Conservation (phyloP, 2,329 filamentous ascomycete species). For the Penicillium hordei region DNA sequence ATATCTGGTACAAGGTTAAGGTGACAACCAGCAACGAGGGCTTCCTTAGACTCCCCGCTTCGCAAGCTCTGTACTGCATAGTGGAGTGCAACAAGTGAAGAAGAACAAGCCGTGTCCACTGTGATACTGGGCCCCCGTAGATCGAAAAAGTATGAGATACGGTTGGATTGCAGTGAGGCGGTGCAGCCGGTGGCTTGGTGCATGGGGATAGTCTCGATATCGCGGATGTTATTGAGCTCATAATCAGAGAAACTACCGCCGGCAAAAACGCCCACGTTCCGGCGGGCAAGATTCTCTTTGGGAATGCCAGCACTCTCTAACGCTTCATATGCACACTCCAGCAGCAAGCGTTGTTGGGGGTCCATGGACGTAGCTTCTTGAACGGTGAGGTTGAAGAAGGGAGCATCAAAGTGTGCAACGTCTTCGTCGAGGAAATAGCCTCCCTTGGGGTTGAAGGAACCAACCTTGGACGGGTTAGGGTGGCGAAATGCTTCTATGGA, state of each 20-base stretch:
- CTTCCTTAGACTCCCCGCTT: slow-evolving; percentile 24
- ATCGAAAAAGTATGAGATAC: slow-evolving; percentile 33
- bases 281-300: slow-evolving; percentile 25
- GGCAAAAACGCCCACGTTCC: slow-evolving; percentile 25
- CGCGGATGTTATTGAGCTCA: slow-evolving; percentile 23
- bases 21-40: slow-evolving; percentile 28
- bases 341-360: slow-evolving; percentile 27
- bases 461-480: slow-evolving; percentile 24
- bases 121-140: slow-evolving; percentile 31
- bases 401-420: slow-evolving; percentile 27
- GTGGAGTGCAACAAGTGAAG: slow-evolving; percentile 29
- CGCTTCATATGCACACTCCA: slow-evolving; percentile 29
- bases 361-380: slow-evolving; percentile 30
- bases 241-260: slow-evolving; percentile 28
- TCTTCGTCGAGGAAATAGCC: slow-evolving; percentile 31
- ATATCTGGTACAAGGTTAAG: slow-evolving; percentile 29
- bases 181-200: slow-evolving; percentile 26
- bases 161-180: slow-evolving; percentile 24
- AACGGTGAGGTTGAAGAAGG: slow-evolving; percentile 28
- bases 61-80: slow-evolving; percentile 29
- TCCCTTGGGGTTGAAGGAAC: slow-evolving; percentile 23
- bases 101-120: slow-evolving; percentile 33
- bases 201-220: slow-evolving; percentile 23
- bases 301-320: slow-evolving; percentile 32
- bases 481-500: slow-evolving; percentile 23